These are phyloP conservation scores for Tulasnella sp. DNA, from an alignment of 768 basidiomycete genomes.

Conservation along the genomic window DNA sequence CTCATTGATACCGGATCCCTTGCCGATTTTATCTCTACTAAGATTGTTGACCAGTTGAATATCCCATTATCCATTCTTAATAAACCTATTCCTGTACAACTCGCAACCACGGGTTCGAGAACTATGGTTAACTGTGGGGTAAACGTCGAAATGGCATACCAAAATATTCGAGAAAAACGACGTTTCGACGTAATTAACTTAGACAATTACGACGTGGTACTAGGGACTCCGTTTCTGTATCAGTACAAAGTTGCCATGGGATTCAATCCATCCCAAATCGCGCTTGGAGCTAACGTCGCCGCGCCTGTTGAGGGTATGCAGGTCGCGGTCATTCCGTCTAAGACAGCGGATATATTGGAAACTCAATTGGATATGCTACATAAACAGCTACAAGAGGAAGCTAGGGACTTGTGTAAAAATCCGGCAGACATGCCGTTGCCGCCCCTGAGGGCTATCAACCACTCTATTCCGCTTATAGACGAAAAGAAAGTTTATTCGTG, in stretches of 20 bases:
- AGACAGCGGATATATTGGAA: background rate
- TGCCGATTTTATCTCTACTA: slow-evolving; percentile 21
- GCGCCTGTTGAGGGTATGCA: background rate
- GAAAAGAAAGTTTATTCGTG: slow-evolving; percentile 6
- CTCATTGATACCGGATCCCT: slow-evolving; percentile 20
- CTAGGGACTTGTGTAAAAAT: background rate
- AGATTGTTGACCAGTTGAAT: slow-evolving; percentile 18
- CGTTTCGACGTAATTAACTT: slow-evolving; percentile 37
- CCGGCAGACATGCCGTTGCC: background rate
- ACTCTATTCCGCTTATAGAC: slow-evolving; percentile 10
- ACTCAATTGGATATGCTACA: background rate
- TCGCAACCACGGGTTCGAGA: slow-evolving; percentile 39
- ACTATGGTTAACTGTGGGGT: slow-evolving; percentile 33
- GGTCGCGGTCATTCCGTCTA: background rate
- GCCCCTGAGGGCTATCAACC: slow-evolving; percentile 3
- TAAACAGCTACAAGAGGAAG: background rate
- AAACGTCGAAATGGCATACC: slow-evolving; percentile 31
- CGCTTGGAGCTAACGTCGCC: background rate
- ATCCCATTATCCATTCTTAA: background rate
- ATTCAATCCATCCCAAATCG: slow-evolving; percentile 11
- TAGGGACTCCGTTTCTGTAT: slow-evolving; percentile 26
- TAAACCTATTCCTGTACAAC: slow-evolving; percentile 33
- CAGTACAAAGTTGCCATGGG: slow-evolving; percentile 16
- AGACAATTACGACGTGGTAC: slow-evolving; percentile 35
- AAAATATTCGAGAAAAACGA: slow-evolving; percentile 30